Conservation (phyloP, 1,284 basidiomycete species). For the Laetiporus sulphureus region DNA sequence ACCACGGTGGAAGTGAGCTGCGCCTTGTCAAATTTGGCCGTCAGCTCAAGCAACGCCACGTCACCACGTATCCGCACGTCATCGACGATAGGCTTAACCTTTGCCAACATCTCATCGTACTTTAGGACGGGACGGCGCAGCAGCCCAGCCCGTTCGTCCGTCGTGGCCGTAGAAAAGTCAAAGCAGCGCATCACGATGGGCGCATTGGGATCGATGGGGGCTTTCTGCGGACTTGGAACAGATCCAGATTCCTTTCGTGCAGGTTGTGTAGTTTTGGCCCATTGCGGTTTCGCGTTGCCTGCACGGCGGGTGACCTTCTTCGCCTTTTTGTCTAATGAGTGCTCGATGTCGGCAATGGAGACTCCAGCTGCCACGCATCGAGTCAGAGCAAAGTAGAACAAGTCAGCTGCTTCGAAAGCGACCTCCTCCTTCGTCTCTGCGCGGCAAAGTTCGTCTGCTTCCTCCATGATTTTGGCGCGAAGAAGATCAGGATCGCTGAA, state of each 20-base stretch:
- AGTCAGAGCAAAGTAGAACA: slow-evolving; percentile 91
- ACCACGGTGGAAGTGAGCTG: slow-evolving; percentile 57
- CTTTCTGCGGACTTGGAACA: slow-evolving; percentile 12
- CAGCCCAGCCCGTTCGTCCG: slow-evolving; percentile 58
- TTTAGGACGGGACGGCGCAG: slow-evolving; percentile 89
- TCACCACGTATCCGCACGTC: slow-evolving; percentile 85
- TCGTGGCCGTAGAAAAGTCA: slow-evolving; percentile 48
- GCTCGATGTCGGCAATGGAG: slow-evolving; percentile 79
- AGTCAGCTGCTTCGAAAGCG: slow-evolving; percentile 95
- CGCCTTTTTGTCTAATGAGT: slow-evolving; percentile 81
- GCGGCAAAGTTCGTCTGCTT: slow-evolving; percentile 92
- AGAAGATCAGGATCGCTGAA: slow-evolving; percentile 83
- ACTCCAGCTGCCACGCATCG: slow-evolving; percentile 87
- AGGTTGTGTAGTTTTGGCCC: slow-evolving; percentile 36
- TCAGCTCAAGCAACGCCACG: slow-evolving; percentile 81
- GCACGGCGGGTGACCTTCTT: slow-evolving; percentile 84
- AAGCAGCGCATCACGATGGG: slow-evolving; percentile 75
- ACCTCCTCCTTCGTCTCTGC: slow-evolving; percentile 81
- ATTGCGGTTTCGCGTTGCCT: slow-evolving; percentile 93
- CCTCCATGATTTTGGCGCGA: slow-evolving; percentile 94
- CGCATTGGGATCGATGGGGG: slow-evolving; percentile 26
- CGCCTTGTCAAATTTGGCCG: slow-evolving; percentile 89
- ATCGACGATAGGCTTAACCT: slow-evolving; percentile 93
- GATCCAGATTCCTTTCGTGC: slow-evolving; percentile 22
- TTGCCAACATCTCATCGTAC: slow-evolving; percentile 91